Percentiles rank a stretch among this genome's conserved stretches.
Evolutionary conservation across 768 basidiomycete species (phyloP).

Genomic region (Boletellus ananiceps): DNA sequence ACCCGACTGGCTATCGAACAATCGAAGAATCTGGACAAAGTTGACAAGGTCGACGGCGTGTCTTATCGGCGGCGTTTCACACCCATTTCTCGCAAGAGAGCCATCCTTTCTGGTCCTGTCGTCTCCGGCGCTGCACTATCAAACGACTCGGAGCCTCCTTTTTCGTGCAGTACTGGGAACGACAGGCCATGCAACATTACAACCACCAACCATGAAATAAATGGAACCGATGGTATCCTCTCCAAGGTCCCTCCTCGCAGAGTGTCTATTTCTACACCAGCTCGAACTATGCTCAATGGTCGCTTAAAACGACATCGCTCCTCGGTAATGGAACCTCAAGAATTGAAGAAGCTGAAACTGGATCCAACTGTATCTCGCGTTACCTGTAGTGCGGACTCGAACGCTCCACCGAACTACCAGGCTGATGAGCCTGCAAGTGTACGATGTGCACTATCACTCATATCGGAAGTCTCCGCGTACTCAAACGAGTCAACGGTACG

Average conservation of each 20-base stretch:
- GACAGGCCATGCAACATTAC: not conserved
- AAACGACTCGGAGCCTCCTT: not conserved
- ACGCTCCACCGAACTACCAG: constrained; percentile 10
- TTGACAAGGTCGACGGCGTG: not conserved
- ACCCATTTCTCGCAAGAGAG: not conserved
- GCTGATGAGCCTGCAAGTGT: constrained; percentile 37
- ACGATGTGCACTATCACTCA: constrained; percentile 38
- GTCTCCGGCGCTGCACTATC: not conserved
- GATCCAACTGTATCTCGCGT: constrained; percentile 2
- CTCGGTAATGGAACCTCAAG: not conserved
- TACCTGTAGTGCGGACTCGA: not conserved
- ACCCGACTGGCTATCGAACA: not conserved
- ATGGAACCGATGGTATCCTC: not conserved
- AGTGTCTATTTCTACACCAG: not conserved
- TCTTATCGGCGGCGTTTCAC: not conserved
- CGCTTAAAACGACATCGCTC: constrained; percentile 16
- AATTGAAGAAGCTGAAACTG: constrained; percentile 20
- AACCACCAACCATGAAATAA: not conserved
- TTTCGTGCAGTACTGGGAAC: not conserved
- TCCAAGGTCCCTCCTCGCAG: not conserved
- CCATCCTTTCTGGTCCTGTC: not conserved
- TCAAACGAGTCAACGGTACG: constrained; percentile 10
- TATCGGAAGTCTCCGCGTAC: constrained; percentile 24
- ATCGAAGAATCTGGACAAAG: not conserved
- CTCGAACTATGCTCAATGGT: not conserved